Base-by-base conservation (phyloP, 2,329 filamentous ascomycete species). In the Diaporthe ampelina region DNA sequence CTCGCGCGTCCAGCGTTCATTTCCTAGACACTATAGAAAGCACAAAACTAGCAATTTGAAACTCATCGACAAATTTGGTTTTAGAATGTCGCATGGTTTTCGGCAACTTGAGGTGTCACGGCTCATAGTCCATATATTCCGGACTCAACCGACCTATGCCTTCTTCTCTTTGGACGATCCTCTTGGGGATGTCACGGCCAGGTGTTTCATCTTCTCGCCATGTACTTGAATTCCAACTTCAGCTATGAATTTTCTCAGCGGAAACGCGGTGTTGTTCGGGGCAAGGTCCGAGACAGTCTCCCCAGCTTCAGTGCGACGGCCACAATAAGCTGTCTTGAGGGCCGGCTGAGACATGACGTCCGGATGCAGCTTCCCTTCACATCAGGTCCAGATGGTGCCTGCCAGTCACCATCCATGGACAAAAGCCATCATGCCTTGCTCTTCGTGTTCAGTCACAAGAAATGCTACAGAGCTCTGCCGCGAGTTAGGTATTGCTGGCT, bases 11-110 rank as follows among this genome's bases (percentile, higher is more conserved):
- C 57, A 54, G 63, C 63, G 19, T 54, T n/a, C 35, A 26, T 68
- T 68, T 54, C 57, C 26, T 63, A 72, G 57, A 63, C 48, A 45
- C 48, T 4, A 63, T 72, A 72, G 70, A 72, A 24, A 43, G n/a
- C 35, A 61, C 57, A 63, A 72, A 24, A 59, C 35, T 8, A 61
- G 35, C 45, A 71, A 61, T 40, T 52, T 40, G 69, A 52, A 40
- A 10, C 19, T 29, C 63, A 54, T 67, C 6, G 4, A 54, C 9
- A 29, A 29, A n/a, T 4, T 37, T 21, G 4, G 8, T 7, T 68
- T 50, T 15, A 24, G 17, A 65, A 24, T 19, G 29, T n/a, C 26
- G 26, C 24, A 65, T 24, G 24, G 43, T 7, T 17, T n/a, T n/a
- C 15, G 4, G 11, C 4, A 35, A 13, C 40, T 13, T 11, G 6